These are phyloP conservation scores for Fusarium liriodendri DNA, from an alignment of 2,329 filamentous ascomycete genomes.

Conservation along the genomic window DNA sequence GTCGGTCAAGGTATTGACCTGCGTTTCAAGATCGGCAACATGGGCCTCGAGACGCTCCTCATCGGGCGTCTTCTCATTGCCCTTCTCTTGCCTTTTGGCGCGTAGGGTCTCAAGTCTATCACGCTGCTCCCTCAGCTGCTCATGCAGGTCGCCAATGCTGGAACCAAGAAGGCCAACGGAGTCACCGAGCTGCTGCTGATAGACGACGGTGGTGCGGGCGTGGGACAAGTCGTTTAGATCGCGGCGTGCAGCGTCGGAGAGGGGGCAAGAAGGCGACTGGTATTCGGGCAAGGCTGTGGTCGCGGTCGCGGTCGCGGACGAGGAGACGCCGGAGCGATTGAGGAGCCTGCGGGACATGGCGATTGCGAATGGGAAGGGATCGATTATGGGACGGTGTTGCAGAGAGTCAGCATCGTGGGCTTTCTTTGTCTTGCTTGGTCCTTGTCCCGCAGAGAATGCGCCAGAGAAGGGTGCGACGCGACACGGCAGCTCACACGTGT, in stretches of 20 bases:
- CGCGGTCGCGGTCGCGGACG: conserved; percentile 8
- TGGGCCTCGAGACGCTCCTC: conserved; percentile 54
- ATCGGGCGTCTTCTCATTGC: conserved; percentile 49
- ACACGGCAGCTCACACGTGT: conserved; percentile 30
- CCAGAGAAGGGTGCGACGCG: not conserved
- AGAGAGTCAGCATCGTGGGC: conserved; percentile 14
- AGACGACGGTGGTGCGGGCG: conserved; percentile 54
- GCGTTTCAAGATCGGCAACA: conserved; percentile 51
- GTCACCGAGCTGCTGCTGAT: conserved; percentile 59
- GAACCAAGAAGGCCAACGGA: conserved; percentile 57
- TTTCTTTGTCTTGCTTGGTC: not conserved
- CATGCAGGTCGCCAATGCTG: conserved; percentile 62
- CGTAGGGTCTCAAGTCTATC: conserved; percentile 46
- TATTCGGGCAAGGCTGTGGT: conserved; percentile 59
- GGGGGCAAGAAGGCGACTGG: conserved; percentile 59
- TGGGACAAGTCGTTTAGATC: conserved; percentile 57
- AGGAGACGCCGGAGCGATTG: conserved; percentile 39
- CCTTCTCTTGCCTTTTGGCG: conserved; percentile 52
- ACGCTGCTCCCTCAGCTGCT: conserved; percentile 54
- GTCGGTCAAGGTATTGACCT: conserved; percentile 56
- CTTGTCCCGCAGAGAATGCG: not conserved
- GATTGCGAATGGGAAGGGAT: not conserved
- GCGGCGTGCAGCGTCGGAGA: conserved; percentile 53
- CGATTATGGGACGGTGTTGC: conserved; percentile 12
- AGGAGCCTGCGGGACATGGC: conserved; percentile 50